Evolutionary conservation across 805 yeast genomes (phyloP), one percentile per base, ranked within the genome.

Genomic region (Lipomyces oligophaga): DNA sequence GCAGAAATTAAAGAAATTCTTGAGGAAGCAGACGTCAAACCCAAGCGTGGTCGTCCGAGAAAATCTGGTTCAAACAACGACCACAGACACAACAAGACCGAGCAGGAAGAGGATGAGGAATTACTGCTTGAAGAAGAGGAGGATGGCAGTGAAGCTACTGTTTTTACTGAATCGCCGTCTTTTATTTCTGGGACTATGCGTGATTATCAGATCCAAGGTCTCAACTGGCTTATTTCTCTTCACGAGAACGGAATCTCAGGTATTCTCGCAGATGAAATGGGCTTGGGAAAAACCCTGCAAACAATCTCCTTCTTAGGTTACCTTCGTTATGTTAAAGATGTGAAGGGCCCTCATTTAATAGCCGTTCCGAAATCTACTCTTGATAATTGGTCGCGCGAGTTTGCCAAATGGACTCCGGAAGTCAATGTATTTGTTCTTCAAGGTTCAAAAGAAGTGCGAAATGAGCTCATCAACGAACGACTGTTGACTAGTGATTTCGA

Each of bases 241-340:
- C 85, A 88, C 63, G 96, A 89, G 57, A 87, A 90, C 65, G 77
- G 83, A 58, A 74, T 90, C 35, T 83, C 95, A 7, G 98, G 98
- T 18, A 93, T 90, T 37, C 69, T 90, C 40, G 98, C 98, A 10
- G 98, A 90, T 67, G 98, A 90, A 65, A 90, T 93, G 98, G 98
- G 98, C 2, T 73, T 90, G 33, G 98, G 98, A 46, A 90, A 90
- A 66, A 90, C 98, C 4, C 70, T 93, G 46, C 98, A 90, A 67
- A 90, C 97, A 0, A 87, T 90, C 38, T 79, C 97, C 1, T 93
- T 90, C 59, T 68, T 90, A 39, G 97, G 97, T 0, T 87, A 85
- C 63, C 67, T 93, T 50, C 76, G 97, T 54, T 87, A 86, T 62
- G 71, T 81, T 44, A 80, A 80, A 58, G 76, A 79, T 24, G 76